Conservation (phyloP, 352 stramenopile genomes). For the Phytophthora capsici region DNA sequence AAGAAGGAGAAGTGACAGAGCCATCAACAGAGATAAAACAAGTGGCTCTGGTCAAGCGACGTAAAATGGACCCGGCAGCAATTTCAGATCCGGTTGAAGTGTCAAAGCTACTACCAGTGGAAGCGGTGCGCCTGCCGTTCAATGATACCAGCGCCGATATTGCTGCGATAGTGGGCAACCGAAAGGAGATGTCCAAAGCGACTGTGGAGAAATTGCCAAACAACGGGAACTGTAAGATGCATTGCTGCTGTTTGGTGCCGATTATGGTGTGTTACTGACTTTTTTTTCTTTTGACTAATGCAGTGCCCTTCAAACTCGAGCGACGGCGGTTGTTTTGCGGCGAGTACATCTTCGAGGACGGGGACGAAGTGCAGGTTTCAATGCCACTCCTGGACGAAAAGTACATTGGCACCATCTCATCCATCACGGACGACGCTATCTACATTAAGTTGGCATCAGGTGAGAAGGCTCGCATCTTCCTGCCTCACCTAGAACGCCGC, state of each 20-base stretch:
- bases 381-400: constrained; percentile 70
- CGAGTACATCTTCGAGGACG: constrained; percentile 83
- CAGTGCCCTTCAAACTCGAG: constrained; percentile 57
- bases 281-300: constrained; percentile 9
- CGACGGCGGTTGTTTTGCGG: constrained; percentile 66
- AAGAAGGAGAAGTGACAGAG: constrained; percentile 38
- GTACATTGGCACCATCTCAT: constrained; percentile 82
- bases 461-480: constrained; percentile 70
- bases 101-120: constrained; percentile 43
- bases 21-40: constrained; percentile 8
- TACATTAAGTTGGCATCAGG: constrained; percentile 71
- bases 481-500: constrained; percentile 56
- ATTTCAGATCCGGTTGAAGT: constrained; percentile 23
- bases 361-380: constrained; percentile 77
- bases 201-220: constrained; percentile 35
- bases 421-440: constrained; percentile 75
- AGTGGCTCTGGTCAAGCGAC: constrained; percentile 44
- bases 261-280: constrained; percentile 5
- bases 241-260: background rate
- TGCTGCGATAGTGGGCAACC: constrained; percentile 49
- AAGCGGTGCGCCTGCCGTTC: constrained; percentile 57
- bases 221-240: constrained; percentile 39
- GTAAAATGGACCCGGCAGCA: constrained; percentile 44
- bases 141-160: constrained; percentile 69
- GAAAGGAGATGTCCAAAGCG: constrained; percentile 36